Evolutionary conservation across 1,284 basidiomycete species (phyloP).

Genomic region (Puccinia triticina): DNA sequence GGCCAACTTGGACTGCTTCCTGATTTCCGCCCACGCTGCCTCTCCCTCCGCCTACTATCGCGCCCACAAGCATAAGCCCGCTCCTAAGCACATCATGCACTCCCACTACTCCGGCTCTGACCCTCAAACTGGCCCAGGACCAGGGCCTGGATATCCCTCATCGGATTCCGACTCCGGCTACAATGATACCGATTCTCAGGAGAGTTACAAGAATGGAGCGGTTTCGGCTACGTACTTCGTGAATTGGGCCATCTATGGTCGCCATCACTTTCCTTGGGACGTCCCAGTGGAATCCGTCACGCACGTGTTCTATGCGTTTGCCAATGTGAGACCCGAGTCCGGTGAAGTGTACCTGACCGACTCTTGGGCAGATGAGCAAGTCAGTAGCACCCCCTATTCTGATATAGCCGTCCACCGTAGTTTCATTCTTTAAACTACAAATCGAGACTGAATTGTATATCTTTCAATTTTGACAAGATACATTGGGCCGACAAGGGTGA

Average conservation of each 20-base stretch:
- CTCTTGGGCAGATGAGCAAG: constrained; percentile 58
- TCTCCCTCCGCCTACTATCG: not conserved
- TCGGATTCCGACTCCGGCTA: not conserved
- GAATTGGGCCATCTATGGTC: constrained; percentile 60
- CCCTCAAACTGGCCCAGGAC: not conserved
- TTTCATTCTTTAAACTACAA: no score
- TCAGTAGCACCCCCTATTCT: constrained; percentile 15
- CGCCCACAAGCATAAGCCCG: not conserved
- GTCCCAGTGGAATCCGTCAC: constrained; percentile 57
- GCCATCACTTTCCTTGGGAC: constrained; percentile 57
- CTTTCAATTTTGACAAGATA: constrained; percentile 53
- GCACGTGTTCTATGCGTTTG: constrained; percentile 60
- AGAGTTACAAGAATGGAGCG: constrained; percentile 26
- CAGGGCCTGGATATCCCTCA: not conserved
- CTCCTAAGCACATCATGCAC: constrained; percentile 9
- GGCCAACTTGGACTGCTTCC: constrained; percentile 1
- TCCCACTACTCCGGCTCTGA: not conserved
- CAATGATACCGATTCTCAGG: constrained; percentile 20
- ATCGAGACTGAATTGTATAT: not conserved
- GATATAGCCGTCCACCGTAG: no score
- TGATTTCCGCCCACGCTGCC: not conserved
- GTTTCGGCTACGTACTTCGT: constrained; percentile 54
- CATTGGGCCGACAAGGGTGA: constrained; percentile 58
- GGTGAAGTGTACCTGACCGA: constrained; percentile 60
- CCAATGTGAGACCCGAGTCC: constrained; percentile 58